Conservation (phyloP, 1,139 yeast species). For the Kurtzmaniella quercitrusa region DNA sequence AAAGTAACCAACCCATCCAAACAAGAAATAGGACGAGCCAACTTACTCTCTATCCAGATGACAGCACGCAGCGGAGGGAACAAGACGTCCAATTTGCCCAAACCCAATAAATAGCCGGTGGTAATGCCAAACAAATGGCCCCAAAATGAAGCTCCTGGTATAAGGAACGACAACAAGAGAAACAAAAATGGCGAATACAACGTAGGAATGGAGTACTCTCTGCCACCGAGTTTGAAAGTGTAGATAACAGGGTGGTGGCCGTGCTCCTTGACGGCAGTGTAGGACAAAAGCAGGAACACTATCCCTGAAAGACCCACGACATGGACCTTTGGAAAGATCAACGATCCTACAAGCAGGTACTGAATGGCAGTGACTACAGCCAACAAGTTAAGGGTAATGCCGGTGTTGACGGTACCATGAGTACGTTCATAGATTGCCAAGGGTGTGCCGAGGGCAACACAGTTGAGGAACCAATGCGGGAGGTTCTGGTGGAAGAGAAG, state of each 20-base stretch:
- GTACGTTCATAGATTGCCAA: conserved; percentile 64
- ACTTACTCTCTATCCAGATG: conserved; percentile 59
- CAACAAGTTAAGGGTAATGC: conserved; percentile 69
- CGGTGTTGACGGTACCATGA: conserved; percentile 88
- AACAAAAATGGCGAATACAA: conserved; percentile 54
- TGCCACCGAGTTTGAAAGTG: conserved; percentile 19
- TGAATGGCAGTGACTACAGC: conserved; percentile 70
- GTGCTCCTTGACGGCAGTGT: conserved; percentile 59
- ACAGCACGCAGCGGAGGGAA: conserved; percentile 67
- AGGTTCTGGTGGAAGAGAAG: conserved; percentile 64
- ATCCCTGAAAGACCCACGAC: conserved; percentile 74
- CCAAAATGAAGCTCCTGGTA: conserved; percentile 56
- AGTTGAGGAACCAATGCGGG: conserved; percentile 62
- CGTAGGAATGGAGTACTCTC: conserved; percentile 50
- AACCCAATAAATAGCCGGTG: conserved; percentile 45
- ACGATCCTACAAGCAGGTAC: conserved; percentile 52
- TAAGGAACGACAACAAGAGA: conserved; percentile 48
- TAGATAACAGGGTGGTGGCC: conserved; percentile 41
- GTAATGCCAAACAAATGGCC: conserved; percentile 58
- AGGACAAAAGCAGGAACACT: conserved; percentile 68
- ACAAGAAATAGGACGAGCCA: conserved; percentile 44
- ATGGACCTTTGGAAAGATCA: conserved; percentile 46
- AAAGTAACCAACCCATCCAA: conserved; percentile 54
- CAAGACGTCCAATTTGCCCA: conserved; percentile 51
- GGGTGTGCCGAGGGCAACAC: conserved; percentile 56